Base-by-base conservation (phyloP, 495 filamentous ascomycete genomes). In the Beverwykella pulmonaria region DNA sequence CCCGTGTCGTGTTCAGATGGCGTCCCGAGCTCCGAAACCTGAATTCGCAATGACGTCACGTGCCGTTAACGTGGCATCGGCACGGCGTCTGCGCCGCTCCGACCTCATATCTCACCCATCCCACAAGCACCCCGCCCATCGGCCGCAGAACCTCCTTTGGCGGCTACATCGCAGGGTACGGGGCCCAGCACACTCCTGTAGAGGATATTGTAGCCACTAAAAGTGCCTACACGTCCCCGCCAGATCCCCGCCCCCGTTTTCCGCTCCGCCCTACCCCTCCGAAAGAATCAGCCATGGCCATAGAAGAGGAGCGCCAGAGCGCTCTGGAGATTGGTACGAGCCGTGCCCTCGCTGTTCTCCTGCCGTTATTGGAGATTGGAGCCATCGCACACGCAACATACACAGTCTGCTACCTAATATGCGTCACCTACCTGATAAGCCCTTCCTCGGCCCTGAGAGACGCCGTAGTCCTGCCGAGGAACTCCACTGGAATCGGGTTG, bases 401-500 rank as follows among this genome's bases (percentile, higher is more conserved):
- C 19, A 63, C 66, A n/a, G 20, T 70, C 25, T 27, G 55, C 32
- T 53, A 65, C 19, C 10, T 39, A 14, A 17, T 70, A 22, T 67
- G 62, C 50, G 49, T 70, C 34, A 26, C 63, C 23, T 72, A 68
- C 60, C 68, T 70, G n/a, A 32, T 66, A 20, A 48, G 32, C 41
- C 68, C 61, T 15, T 39, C 68, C 17, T 15, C 23, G 32, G 20
- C 5, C 8, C 46, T 39, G 0, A 34, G 36, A 26, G 39, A 47
- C 19, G 14, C 15, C 20, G 56, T 7, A 6, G 55, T 70, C 9
- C 7, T 20, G 6, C 58, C 59, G 17, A 46, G 69, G 36, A 49
- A 41, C 22, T 27, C 49, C 14, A 67, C 71, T n/a, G 64, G 44
- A 1, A 68, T 71, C 20, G 71, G 26, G 0, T 34, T 73, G 1